These are phyloP conservation scores for Spergularia bocconei DNA, from an alignment of 148 eudicot genomes.

Conservation along the genomic window DNA sequence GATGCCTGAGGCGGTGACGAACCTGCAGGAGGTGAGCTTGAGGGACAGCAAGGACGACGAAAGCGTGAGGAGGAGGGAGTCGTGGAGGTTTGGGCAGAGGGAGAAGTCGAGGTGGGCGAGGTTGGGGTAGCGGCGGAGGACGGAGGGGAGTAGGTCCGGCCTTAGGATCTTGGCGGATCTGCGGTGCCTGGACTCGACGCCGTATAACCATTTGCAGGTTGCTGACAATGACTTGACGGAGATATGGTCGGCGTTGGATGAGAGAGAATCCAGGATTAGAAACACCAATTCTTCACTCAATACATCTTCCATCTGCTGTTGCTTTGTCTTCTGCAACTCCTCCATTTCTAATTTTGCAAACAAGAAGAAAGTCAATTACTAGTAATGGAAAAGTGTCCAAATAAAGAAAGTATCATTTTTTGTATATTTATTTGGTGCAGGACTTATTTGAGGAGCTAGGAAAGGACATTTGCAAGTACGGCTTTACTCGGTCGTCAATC, in stretches of 20 bases:
- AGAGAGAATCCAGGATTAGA: slow-evolving; percentile 43
- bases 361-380: not conserved
- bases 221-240: slow-evolving; percentile 63
- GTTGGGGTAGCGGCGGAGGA: slow-evolving; percentile 40
- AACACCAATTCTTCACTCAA: slow-evolving; percentile 57
- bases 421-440: slow-evolving; percentile 39
- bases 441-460: slow-evolving; percentile 53
- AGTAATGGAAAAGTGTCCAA: slow-evolving; percentile 28
- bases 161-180: slow-evolving; percentile 50
- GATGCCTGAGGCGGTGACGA: slow-evolving; percentile 49
- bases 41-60: slow-evolving; percentile 34
- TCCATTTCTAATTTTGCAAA: not conserved
- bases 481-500: not conserved
- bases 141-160: slow-evolving; percentile 38
- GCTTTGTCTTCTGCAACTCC: not conserved
- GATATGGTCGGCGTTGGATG: slow-evolving; percentile 31
- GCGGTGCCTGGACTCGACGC: slow-evolving; percentile 55
- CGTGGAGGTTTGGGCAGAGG: slow-evolving; percentile 55
- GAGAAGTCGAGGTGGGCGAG: slow-evolving; percentile 54
- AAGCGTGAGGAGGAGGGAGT: slow-evolving; percentile 24
- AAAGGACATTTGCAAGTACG: not conserved
- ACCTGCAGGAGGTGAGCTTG: slow-evolving; percentile 50
- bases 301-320: slow-evolving; percentile 10
- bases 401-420: not conserved
- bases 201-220: slow-evolving; percentile 43